A percentile compares a stretch with the other conserved stretches of the same genome.
phyloP scores from a whole-genome alignment of 192 early-diverging fungal species.

The Pilobolus umbonatus region DNA sequence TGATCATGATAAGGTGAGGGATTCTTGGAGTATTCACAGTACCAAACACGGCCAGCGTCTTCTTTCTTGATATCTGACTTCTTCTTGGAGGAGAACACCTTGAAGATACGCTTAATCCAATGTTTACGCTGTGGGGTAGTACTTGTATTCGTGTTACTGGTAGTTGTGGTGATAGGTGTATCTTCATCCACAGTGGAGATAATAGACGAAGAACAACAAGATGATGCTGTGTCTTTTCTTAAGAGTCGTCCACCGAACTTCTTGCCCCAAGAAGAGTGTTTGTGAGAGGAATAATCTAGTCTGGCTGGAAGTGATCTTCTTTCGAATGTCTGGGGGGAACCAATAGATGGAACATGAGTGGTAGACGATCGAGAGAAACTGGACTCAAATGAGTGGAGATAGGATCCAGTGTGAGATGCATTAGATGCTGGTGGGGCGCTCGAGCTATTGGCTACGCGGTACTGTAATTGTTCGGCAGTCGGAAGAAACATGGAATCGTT shows the following conservation, averaged over 20 bases:
- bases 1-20: not conserved
- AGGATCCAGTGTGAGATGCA: not conserved
- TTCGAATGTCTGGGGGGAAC: not conserved
- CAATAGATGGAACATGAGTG: no score
- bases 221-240: not conserved
- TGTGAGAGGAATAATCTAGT: not conserved
- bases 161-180: no score
- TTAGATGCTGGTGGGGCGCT: not conserved
- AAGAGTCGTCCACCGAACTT: no score
- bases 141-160: not conserved
- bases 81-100: not conserved
- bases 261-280: not conserved
- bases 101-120: not conserved
- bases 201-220: not conserved
- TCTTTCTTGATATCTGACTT: not conserved
- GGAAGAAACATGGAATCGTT: slow-evolving; percentile 18
- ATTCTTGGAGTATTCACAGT: slow-evolving; percentile 3
- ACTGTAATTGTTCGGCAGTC: slow-evolving; percentile 8
- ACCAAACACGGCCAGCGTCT: not conserved
- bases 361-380: no score
- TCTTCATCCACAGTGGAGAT: no score
- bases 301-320: not conserved
- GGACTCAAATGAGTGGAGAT: not conserved
- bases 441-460: not conserved
- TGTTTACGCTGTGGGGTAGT: not conserved